Evolutionary conservation across 2,329 filamentous ascomycete genomes (phyloP), one percentile per base, ranked within the genome.

Genomic region (Amesomyces nigricolor): DNA sequence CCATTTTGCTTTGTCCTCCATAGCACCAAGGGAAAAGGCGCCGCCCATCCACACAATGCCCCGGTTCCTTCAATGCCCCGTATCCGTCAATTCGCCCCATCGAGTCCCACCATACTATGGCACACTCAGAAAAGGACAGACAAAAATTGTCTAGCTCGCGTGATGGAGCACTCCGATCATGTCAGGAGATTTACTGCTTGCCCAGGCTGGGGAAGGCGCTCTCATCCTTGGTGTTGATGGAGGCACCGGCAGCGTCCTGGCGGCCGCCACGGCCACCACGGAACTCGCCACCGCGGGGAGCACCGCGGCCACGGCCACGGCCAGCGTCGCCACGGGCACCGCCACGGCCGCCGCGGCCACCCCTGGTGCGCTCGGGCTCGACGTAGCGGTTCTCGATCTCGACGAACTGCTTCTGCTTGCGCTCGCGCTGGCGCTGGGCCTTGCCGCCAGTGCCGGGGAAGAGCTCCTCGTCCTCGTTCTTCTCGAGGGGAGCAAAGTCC

Each of bases 371-470:
- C 65, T 85, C 79, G 57, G 81, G 79, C 77, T 92, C 88, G 66
- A 89, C 80, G 72, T 81, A 90, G 70, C 88, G 83, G 77, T 91
- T 84, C 74, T 96, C 91, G 63, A 96, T 89, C 69, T 95, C 90
- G 67, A 97, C 72, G 71, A 88, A 75, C 74, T 89, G 83, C 87
- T 96, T 96, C 77, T 88, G 82, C 83, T 94, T 94, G 78, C 88
- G 87, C 79, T 92, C 87, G 71, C 90, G 89, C 78, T 92, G 85
- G 70, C 89, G 88, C 78, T 82, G 80, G 72, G 83, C 74, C 86
- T 96, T 96, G 76, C 86, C 87, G 61, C 78, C 79, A 63, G 80
- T 73, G 65, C 80, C 85, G 67, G 87, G 75, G 70, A 96, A 87
- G 82, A 89, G 96, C 66, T 87, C 84, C 66, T 90, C 85, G 11